Base-by-base conservation (phyloP, 768 basidiomycete species). In the Russula brevipes region DNA sequence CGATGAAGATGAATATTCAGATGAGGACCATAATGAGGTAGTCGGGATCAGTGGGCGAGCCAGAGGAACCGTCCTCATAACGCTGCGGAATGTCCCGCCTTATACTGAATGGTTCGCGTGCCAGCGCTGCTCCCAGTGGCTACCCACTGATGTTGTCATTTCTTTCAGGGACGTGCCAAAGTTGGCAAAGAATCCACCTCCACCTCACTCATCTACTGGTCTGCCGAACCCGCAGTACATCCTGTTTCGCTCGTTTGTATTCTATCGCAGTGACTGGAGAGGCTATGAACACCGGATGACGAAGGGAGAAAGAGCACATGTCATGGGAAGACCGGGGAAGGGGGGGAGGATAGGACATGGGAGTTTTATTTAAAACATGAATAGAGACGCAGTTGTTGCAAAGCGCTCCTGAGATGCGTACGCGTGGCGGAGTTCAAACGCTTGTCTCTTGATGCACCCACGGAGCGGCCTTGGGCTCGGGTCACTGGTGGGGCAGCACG, bases 201-300 rank as follows among this genome's bases (percentile, higher is more conserved):
- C 79, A 16, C 79, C 83, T 30, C 72, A 77, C 24, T 73, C 76
- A 14, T 70, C 76, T 3, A 80, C 78, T 49, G 76, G 77, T 44
- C 74, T 76, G 3, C 74, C 76, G n/a, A 89, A 87, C 70, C 89
- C 91, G 5, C 76, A 73, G 5, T 98, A 88, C 71, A 80, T 73
- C 2, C 79, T 88, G 11, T 72, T 93, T 17, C 82, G 91, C 35
- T 95, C 93, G 0, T 98, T 95, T 73, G 77, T 73, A 17, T 98
- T 98, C 71, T 77, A 84, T 46, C 79, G 89, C 46, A 72, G 73
- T 10, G 66, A 76, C 0, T 98, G 93, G 85, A 83, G 81, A 53
- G 93, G 91, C 1, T 98, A 98, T 69, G 87, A 87, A 68, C 96
- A 98, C 72, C 79, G 91, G n/a, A 89, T 96, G 86, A 97, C 96